phyloP scores from a whole-genome alignment of 257 asterid genomes.

The Nicotiana attenuata region DNA sequence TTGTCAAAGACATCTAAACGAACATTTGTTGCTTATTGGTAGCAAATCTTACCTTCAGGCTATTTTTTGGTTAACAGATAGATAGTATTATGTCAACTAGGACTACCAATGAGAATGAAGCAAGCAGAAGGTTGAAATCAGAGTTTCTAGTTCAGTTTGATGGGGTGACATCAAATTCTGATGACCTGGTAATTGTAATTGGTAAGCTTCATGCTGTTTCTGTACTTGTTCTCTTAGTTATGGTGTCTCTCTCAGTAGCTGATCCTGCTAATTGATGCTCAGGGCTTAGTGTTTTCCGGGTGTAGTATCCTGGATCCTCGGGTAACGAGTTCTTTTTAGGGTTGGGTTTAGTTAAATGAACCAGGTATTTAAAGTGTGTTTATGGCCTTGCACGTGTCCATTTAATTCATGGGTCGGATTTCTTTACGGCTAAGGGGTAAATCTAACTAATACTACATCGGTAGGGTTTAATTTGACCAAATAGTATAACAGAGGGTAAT shows the following conservation, averaged over 20 bases:
- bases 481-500: too few species aligned
- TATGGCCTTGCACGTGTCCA: too few species aligned
- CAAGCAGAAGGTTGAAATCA: slow-evolving; percentile 95
- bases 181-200: slow-evolving; percentile 80
- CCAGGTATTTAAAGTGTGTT: too few species aligned
- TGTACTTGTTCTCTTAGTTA: slow-evolving; percentile 5
- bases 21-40: not conserved
- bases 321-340: too few species aligned
- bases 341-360: too few species aligned
- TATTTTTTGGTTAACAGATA: slow-evolving; percentile 47
- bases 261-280: not conserved
- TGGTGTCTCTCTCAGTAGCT: not conserved
- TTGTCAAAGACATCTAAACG: not conserved
- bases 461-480: too few species aligned
- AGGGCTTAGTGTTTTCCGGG: slow-evolving; percentile 10
- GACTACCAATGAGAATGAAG: slow-evolving; percentile 89
- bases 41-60: slow-evolving; percentile 10
- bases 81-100: slow-evolving; percentile 98
- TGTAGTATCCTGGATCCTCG: not conserved
- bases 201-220: slow-evolving; percentile 46
- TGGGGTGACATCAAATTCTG: slow-evolving; percentile 84
- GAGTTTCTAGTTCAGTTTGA: slow-evolving; percentile 95
- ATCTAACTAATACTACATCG: too few species aligned
- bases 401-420: too few species aligned
- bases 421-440: too few species aligned